Evolutionary conservation across 768 basidiomycete genomes (phyloP).

Genomic region (Baorangia bicolor): DNA sequence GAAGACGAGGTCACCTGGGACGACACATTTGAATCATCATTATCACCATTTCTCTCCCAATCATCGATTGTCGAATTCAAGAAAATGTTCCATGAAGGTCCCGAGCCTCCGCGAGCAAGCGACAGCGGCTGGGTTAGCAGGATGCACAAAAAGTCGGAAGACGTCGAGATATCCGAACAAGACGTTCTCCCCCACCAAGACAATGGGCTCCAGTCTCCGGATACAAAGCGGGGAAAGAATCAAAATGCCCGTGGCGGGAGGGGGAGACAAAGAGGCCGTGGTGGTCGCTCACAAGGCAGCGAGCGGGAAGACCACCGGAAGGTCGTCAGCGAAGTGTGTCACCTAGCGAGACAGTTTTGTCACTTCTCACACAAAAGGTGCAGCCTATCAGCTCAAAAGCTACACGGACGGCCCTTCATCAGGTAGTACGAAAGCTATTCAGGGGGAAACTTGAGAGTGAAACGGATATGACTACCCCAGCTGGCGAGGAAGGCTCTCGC

Average conservation of each 20-base stretch:
- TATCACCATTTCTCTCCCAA: slow-evolving; percentile 64
- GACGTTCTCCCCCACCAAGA: slow-evolving; percentile 5
- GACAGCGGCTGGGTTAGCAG: slow-evolving; percentile 75
- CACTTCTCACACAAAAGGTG: slow-evolving; percentile 10
- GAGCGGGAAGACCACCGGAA: slow-evolving; percentile 65
- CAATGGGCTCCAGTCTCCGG: slow-evolving; percentile 23
- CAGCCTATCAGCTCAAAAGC: slow-evolving; percentile 85
- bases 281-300: slow-evolving; percentile 39
- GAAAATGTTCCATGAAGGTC: slow-evolving; percentile 77
- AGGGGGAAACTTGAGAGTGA: slow-evolving; percentile 82
- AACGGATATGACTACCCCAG: slow-evolving; percentile 53
- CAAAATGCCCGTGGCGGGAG: slow-evolving; percentile 41
- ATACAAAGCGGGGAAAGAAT: slow-evolving; percentile 38
- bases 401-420: slow-evolving; percentile 79
- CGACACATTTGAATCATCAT: slow-evolving; percentile 50
- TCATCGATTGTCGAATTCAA: slow-evolving; percentile 62
- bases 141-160: slow-evolving; percentile 33
- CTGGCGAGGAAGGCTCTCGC: slow-evolving; percentile 65
- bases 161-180: slow-evolving; percentile 17
- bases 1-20: slow-evolving; percentile 58
- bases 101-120: slow-evolving; percentile 68
- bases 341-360: slow-evolving; percentile 15
- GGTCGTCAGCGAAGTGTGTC: slow-evolving; percentile 78
- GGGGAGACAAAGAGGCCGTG: slow-evolving; percentile 45
- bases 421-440: slow-evolving; percentile 77